Conservation (phyloP, 1,284 basidiomycete species). For the Cryptococcus floricola region DNA sequence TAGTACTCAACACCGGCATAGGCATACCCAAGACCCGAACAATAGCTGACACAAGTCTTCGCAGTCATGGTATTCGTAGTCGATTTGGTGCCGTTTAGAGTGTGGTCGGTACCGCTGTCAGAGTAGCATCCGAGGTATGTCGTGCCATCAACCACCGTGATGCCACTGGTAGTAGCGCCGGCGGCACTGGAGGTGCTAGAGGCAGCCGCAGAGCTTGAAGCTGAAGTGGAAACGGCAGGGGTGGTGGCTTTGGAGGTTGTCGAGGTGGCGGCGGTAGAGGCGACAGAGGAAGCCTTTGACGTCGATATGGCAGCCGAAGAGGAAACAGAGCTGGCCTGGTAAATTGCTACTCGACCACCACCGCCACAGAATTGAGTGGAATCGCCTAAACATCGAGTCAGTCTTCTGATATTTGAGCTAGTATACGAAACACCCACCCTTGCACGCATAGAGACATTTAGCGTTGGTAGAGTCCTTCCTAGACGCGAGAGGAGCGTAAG, state of each 20-base stretch:
- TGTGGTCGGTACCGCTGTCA: not conserved
- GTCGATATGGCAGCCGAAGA: too few relatives aligned
- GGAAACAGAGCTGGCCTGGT: too few relatives aligned
- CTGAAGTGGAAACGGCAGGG: slow-evolving; percentile 1
- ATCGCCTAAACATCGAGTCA: too few relatives aligned
- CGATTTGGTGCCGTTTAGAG: not conserved
- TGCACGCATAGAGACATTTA: too few relatives aligned
- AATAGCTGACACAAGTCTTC: not conserved
- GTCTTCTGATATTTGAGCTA: too few relatives aligned
- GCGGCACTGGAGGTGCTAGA: slow-evolving; percentile 48
- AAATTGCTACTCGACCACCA: too few relatives aligned
- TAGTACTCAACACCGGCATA: not conserved
- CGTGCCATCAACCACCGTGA: not conserved
- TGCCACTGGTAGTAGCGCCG: slow-evolving; percentile 35
- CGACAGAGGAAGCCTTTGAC: not conserved
- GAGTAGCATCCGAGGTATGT: not conserved
- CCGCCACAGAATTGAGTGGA: too few relatives aligned
- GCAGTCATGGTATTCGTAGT: slow-evolving; percentile 2
- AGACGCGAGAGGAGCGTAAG: too few relatives aligned
- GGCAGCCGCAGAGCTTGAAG: slow-evolving; percentile 30
- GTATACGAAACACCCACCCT: too few relatives aligned
- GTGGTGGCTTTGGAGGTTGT: slow-evolving; percentile 1
- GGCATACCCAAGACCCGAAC: not conserved
- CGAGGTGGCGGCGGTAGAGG: slow-evolving; percentile 2
- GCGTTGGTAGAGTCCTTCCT: too few relatives aligned